Base-by-base conservation (phyloP, 305 asterid genomes). In the Fraxinus sp. region DNA sequence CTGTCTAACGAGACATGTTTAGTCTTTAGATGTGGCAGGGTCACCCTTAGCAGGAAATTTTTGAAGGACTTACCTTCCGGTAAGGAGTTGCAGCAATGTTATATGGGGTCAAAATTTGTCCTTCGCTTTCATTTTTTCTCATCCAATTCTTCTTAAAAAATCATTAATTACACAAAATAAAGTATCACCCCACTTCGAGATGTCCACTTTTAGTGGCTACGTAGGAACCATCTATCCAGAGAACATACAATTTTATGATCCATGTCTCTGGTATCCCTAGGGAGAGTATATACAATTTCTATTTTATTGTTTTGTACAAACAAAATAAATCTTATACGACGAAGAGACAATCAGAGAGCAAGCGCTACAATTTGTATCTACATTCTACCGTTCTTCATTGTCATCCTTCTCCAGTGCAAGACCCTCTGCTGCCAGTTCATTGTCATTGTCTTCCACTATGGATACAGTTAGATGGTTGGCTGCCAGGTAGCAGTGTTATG, bases 381-480 rank as follows among this genome's bases (percentile, higher is more conserved):
- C 75, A 10, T 68, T 77, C 88, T 86, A 89, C 77, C 46, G 39
- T 39, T 89, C 83, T 64, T 88, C 85, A 71, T 89, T 94, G 78
- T 91, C 95, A 79, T 94, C 97, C 1, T 86, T 87, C 22, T 85
- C 98, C 35, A 94, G 98, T 88, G 94, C 98, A 72, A 94, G 96
- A 78, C 98, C 99, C 91, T 96, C 99, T 41, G 94, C 97, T 83
- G 96, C 98, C 41, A 96, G 90, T 30, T 30, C 33, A 30, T 30
- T 30, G 33, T 30, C 33, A 30, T 30, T 30, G 33, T 30, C 33
- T 30, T 30, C 33, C 33, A 30, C 33, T 30, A 30, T 30, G 33
- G 33, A 30, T 30, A 30, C 33, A 30, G 33, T 30, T 30, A 30
- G 33, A 30, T 30, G 33, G 33, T 30, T 30, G 33, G 33, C 33